phyloP scores from a whole-genome alignment of 768 basidiomycete species.

The Suillus alpinus region DNA sequence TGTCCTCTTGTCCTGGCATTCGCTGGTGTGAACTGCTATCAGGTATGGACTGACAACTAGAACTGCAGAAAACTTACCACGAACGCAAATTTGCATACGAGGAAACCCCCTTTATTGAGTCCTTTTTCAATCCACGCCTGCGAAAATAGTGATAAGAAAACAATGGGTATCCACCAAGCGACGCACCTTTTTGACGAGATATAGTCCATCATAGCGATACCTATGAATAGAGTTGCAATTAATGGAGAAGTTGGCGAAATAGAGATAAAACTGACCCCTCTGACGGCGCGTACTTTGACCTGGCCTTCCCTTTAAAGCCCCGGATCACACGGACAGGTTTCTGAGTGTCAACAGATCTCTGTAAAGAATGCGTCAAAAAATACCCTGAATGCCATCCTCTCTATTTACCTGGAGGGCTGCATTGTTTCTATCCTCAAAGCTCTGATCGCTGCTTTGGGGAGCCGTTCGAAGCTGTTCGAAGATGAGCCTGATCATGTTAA shows the following conservation, averaged over 20 bases:
- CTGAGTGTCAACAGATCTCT: constrained; percentile 77
- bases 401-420: constrained; percentile 56
- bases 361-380: constrained; percentile 2
- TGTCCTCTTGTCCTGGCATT: constrained; percentile 21
- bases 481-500: not conserved
- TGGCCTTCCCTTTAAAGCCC: constrained; percentile 63
- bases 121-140: constrained; percentile 79
- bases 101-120: constrained; percentile 60
- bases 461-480: constrained; percentile 77
- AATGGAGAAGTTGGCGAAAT: not conserved
- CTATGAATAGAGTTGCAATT: constrained; percentile 31
- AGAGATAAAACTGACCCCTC: constrained; percentile 54
- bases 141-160: not conserved
- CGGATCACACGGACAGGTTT: constrained; percentile 87
- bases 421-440: constrained; percentile 73
- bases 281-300: constrained; percentile 70
- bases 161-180: not conserved
- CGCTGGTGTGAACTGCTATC: constrained; percentile 13
- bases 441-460: constrained; percentile 81
- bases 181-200: constrained; percentile 67
- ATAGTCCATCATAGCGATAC: constrained; percentile 91
- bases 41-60: not conserved
- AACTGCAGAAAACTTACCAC: constrained; percentile 46
- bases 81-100: constrained; percentile 86
- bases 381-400: not conserved